A percentile compares a stretch with the other conserved stretches of the same genome.
Conservation (phyloP, 2,329 filamentous ascomycete genomes). For the Sclerotinia sclerotiorum region DNA sequence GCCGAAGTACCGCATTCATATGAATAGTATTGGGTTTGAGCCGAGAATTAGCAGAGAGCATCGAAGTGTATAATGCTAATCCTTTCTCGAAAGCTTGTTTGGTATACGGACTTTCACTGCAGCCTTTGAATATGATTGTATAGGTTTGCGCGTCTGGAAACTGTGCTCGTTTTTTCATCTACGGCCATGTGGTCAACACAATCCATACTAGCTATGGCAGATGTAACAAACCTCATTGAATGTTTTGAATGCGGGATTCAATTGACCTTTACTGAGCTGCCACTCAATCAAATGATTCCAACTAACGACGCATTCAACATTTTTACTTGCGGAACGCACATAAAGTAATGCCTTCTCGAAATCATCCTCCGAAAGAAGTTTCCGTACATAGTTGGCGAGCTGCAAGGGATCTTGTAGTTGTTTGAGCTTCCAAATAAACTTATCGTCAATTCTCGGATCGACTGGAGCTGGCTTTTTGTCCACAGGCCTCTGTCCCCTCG, state of each 20-base stretch:
- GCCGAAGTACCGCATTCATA: conserved; percentile 81
- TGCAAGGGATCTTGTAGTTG: conserved; percentile 62
- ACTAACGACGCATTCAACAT: conserved; percentile 65
- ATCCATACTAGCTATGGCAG: too few relatives aligned
- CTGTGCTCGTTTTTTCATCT: conserved; percentile 95
- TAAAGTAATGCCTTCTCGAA: conserved; percentile 67
- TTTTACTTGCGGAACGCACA: conserved; percentile 66
- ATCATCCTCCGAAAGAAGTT: conserved; percentile 57
- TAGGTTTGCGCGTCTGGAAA: conserved; percentile 80
- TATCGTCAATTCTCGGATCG: conserved; percentile 16
- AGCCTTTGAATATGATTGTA: conserved; percentile 77
- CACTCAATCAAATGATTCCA: conserved; percentile 88
- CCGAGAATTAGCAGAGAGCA: conserved; percentile 61
- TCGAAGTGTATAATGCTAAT: conserved; percentile 72
- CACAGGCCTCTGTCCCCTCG: conserved; percentile 29
- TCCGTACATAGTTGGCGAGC: conserved; percentile 66
- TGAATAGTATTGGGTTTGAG: conserved; percentile 77
- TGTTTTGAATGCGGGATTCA: conserved; percentile 70
- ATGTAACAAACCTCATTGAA: conserved; percentile 72
- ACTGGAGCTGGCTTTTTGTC: conserved; percentile 19
- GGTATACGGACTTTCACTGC: conserved; percentile 59
- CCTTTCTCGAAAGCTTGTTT: conserved; percentile 66
- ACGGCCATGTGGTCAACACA: background rate
- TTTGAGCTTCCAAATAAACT: conserved; percentile 32
- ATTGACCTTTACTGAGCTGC: conserved; percentile 58